Conservation (phyloP, 495 filamentous ascomycete species). For the Filosporella fistucella region DNA sequence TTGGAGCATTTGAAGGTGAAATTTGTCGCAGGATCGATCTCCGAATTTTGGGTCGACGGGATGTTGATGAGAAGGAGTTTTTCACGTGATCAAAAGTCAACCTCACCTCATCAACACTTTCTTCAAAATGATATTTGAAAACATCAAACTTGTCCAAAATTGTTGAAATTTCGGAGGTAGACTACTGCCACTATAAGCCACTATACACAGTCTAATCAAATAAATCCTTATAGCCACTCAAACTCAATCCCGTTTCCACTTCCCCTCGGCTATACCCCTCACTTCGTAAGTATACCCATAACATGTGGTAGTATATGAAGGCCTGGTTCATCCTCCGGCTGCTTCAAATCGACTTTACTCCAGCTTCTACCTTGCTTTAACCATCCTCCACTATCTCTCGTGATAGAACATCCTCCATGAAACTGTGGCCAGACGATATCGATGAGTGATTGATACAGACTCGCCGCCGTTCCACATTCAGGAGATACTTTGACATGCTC, state of each 20-base stretch:
- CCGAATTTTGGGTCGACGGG: neutral
- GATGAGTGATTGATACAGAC: conserved; percentile 39
- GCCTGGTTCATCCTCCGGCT: conserved; percentile 38
- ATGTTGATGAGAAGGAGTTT: neutral
- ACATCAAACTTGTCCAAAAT: too few relatives aligned
- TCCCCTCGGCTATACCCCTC: conserved; percentile 14
- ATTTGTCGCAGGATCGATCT: neutral
- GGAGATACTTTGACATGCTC: conserved; percentile 58
- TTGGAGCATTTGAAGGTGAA: conserved; percentile 2
- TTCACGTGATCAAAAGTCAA: neutral
- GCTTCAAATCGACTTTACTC: conserved; percentile 46
- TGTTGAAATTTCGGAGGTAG: too few relatives aligned
- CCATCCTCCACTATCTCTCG: conserved; percentile 48
- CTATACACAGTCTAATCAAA: too few relatives aligned
- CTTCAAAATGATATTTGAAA: too few relatives aligned
- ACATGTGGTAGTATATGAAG: conserved; percentile 50
- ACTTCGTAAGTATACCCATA: conserved; percentile 46
- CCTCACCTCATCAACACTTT: too few relatives aligned
- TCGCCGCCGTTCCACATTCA: conserved; percentile 41
- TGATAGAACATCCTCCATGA: conserved; percentile 56
- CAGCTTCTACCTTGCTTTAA: conserved; percentile 52
- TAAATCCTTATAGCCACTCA: too few relatives aligned
- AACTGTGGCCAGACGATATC: conserved; percentile 48
- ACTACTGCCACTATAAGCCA: too few relatives aligned
- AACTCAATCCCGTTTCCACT: too few relatives aligned